Evolutionary conservation across 441 rosid species (phyloP).

Genomic region (Flueggea neowawraea): DNA sequence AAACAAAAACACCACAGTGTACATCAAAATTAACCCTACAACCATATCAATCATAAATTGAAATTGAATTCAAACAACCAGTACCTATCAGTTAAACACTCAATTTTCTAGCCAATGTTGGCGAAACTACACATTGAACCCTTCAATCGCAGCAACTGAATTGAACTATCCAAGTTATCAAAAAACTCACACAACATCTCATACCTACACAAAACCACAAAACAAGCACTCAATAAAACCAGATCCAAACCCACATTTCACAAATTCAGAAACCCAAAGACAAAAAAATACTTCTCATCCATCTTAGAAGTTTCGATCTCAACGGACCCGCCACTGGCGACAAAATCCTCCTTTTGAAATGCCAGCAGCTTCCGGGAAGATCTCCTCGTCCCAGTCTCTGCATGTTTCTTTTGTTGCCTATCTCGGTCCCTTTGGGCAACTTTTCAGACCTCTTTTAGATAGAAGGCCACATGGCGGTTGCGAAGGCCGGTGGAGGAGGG

Average conservation of each 20-base stretch:
- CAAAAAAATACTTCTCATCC: slow-evolving; percentile 48
- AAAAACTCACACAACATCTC: slow-evolving; percentile 64
- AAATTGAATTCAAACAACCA: neutral
- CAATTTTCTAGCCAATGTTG: slow-evolving; percentile 50
- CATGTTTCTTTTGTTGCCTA: slow-evolving; percentile 14
- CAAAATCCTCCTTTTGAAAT: slow-evolving; percentile 23
- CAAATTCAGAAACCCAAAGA: slow-evolving; percentile 3
- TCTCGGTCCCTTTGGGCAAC: slow-evolving; percentile 39
- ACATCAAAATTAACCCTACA: neutral
- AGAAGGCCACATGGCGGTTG: slow-evolving; percentile 60
- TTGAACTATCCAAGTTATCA: slow-evolving; percentile 61
- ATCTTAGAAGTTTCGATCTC: slow-evolving; percentile 19
- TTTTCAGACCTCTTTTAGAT: slow-evolving; percentile 55
- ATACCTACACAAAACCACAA: slow-evolving; percentile 30
- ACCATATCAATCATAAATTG: neutral
- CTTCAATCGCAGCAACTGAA: slow-evolving; percentile 44
- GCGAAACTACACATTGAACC: slow-evolving; percentile 49
- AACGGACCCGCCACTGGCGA: slow-evolving; percentile 10
- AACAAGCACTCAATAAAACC: slow-evolving; percentile 4
- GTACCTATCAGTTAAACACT: slow-evolving; percentile 72
- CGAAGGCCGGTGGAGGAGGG: slow-evolving; percentile 39
- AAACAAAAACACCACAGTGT: neutral
- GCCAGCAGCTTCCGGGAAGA: slow-evolving; percentile 54
- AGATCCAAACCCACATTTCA: neutral
- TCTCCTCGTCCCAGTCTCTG: slow-evolving; percentile 11